Percentiles rank a stretch among this genome's conserved stretches.
These are phyloP conservation scores for Metschnikowia kunwiensis DNA, from an alignment of 805 yeast genomes.

Conservation along the genomic window DNA sequence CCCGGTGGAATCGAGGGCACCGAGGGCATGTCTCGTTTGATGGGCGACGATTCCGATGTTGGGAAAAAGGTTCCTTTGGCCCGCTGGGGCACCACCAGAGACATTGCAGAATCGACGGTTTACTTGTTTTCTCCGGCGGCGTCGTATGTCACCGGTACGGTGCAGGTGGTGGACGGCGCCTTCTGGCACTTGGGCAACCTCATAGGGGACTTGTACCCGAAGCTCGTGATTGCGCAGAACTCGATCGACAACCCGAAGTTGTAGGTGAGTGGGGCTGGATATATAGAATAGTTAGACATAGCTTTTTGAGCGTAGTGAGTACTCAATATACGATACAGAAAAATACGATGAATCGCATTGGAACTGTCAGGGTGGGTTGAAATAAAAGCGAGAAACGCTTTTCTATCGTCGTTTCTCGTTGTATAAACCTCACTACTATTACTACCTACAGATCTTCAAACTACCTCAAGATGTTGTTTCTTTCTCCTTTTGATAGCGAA, in stretches of 20 bases:
- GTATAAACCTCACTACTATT: too few species aligned
- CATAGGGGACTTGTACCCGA: constrained; percentile 35
- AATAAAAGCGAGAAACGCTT: too few species aligned
- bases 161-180: constrained; percentile 86
- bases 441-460: too few species aligned
- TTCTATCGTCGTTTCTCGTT: too few species aligned
- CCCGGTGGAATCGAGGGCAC: constrained; percentile 90
- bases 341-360: too few species aligned
- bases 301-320: too few species aligned
- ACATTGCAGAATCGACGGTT: constrained; percentile 86
- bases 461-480: too few species aligned
- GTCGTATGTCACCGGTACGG: constrained; percentile 69
- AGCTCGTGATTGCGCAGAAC: constrained; percentile 27
- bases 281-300: too few species aligned
- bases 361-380: too few species aligned
- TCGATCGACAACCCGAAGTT: constrained; percentile 25
- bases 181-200: constrained; percentile 72
- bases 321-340: too few species aligned
- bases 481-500: too few species aligned
- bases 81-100: constrained; percentile 65
- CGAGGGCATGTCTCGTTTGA: constrained; percentile 75
- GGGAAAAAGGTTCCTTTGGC: constrained; percentile 57
- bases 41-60: constrained; percentile 26
- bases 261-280: too few species aligned
- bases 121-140: constrained; percentile 84